A percentile compares a stretch with the other conserved stretches of the same genome.
Conservation (phyloP, 1,284 basidiomycete species). For the Ustilago curta region DNA sequence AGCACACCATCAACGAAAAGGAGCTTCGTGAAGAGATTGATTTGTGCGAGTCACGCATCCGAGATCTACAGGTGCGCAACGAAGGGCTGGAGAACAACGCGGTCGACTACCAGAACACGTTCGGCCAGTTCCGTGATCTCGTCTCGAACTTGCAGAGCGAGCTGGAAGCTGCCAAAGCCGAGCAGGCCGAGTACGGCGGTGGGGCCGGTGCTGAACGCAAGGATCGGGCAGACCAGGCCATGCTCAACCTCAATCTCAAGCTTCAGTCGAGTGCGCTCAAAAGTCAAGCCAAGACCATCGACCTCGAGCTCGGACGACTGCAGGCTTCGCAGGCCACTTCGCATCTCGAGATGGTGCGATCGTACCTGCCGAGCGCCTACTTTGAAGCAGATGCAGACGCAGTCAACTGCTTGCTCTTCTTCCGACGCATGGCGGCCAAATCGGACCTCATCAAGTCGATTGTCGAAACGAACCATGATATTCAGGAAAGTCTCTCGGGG, state of each 20-base stretch:
- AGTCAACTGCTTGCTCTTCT: constrained; percentile 61
- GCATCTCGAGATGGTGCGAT: constrained; percentile 60
- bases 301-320: constrained; percentile 60
- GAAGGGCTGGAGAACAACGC: constrained; percentile 58
- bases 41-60: constrained; percentile 46
- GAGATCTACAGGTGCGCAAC: constrained; percentile 43
- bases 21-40: constrained; percentile 87
- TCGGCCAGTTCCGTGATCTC: constrained; percentile 65
- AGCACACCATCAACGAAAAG: constrained; percentile 93
- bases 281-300: constrained; percentile 65
- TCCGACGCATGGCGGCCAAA: constrained; percentile 64
- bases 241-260: constrained; percentile 66
- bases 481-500: constrained; percentile 53
- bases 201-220: constrained; percentile 44
- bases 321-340: constrained; percentile 53
- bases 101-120: constrained; percentile 60
- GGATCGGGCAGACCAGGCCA: constrained; percentile 55
- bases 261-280: constrained; percentile 64
- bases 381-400: constrained; percentile 63
- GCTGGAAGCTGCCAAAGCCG: constrained; percentile 57
- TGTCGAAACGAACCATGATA: constrained; percentile 61
- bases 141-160: constrained; percentile 62
- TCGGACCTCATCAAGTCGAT: constrained; percentile 62
- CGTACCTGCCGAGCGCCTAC: constrained; percentile 62
- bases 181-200: constrained; percentile 44